Conservation (phyloP, 2,329 filamentous ascomycete genomes). For the Colletotrichum sp. region DNA sequence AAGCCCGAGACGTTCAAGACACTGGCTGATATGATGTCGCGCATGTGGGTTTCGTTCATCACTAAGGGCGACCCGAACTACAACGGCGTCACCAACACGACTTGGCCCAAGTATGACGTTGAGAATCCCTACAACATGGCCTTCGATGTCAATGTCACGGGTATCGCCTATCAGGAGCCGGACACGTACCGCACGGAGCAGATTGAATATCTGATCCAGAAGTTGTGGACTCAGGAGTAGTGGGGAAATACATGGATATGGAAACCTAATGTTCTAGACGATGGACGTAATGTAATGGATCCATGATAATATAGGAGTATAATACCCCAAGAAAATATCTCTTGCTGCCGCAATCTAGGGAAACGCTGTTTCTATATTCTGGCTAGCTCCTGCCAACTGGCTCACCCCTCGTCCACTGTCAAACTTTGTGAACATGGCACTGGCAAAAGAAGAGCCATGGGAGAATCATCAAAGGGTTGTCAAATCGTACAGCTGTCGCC, state of each 20-base stretch:
- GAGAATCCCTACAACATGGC: constrained; percentile 48
- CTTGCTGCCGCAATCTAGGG: neutral
- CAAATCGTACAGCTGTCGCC: neutral
- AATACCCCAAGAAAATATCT: neutral
- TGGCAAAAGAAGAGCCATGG: neutral
- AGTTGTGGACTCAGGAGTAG: constrained; percentile 8
- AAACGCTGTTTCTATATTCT: neutral
- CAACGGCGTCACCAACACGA: neutral
- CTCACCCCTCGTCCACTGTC: neutral
- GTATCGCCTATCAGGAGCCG: constrained; percentile 42
- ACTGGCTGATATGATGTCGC: constrained; percentile 52
- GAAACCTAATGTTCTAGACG: neutral
- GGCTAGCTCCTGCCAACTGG: neutral
- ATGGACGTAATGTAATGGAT: neutral
- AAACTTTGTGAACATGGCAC: neutral
- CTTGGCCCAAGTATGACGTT: constrained; percentile 50
- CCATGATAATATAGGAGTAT: neutral
- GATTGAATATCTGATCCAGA: constrained; percentile 40
- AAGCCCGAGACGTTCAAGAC: constrained; percentile 43
- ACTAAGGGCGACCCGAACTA: constrained; percentile 49
- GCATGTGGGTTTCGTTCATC: constrained; percentile 58
- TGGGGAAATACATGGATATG: neutral
- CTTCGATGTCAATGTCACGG: constrained; percentile 52
- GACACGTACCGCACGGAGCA: constrained; percentile 50
- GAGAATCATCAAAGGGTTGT: neutral